These are phyloP conservation scores for Lachnum nothofagi DNA, from an alignment of 2,329 filamentous ascomycete genomes.

Conservation along the genomic window DNA sequence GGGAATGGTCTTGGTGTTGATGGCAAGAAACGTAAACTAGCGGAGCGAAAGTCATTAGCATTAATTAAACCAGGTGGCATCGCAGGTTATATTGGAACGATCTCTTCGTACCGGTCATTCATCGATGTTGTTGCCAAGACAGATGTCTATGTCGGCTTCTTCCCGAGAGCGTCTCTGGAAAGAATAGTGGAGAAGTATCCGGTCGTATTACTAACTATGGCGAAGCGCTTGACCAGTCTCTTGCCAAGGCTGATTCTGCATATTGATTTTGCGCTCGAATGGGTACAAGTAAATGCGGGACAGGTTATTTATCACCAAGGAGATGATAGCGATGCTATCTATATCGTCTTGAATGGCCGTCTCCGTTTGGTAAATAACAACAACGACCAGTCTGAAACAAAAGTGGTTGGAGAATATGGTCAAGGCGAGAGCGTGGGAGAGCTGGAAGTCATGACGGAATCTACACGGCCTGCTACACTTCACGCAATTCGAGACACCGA, in stretches of 20 bases:
- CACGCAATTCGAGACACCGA: slow-evolving; percentile 97
- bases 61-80: slow-evolving; percentile 91
- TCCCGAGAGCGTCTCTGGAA: slow-evolving; percentile 80
- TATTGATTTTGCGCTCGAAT: slow-evolving; percentile 96
- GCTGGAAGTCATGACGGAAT: slow-evolving; percentile 93
- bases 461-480: slow-evolving; percentile 79
- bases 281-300: slow-evolving; percentile 93
- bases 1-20: slow-evolving; percentile 25
- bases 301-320: slow-evolving; percentile 91
- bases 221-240: slow-evolving; percentile 85
- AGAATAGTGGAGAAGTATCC: slow-evolving; percentile 90
- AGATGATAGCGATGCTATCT: slow-evolving; percentile 96
- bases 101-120: slow-evolving; percentile 93
- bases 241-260: slow-evolving; percentile 86
- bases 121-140: slow-evolving; percentile 97
- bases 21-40: slow-evolving; percentile 39
- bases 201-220: slow-evolving; percentile 89
- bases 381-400: slow-evolving; percentile 72
- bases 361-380: slow-evolving; percentile 81
- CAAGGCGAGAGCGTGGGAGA: slow-evolving; percentile 98
- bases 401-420: slow-evolving; percentile 84
- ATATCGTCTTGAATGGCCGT: slow-evolving; percentile 92
- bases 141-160: slow-evolving; percentile 94
- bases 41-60: slow-evolving; percentile 68
- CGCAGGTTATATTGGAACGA: slow-evolving; percentile 88